Base-by-base conservation (phyloP, 2,329 filamentous ascomycete genomes). In the Aureobasidium mangrovei region DNA sequence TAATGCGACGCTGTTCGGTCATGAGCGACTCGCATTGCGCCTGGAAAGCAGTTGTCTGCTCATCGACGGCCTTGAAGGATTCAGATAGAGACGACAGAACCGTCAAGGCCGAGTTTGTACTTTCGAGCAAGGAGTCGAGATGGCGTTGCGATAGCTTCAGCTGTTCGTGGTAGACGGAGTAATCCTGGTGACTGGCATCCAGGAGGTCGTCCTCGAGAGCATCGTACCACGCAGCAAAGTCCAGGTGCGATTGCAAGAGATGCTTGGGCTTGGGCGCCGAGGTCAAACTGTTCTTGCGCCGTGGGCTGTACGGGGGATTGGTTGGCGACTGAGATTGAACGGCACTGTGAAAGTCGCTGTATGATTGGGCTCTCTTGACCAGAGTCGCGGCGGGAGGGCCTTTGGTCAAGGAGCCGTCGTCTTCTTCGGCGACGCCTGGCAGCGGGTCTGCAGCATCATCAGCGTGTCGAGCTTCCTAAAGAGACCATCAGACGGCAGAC, bases 11-110 rank as follows among this genome's bases (percentile, higher is more conserved):
- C 71, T 97, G 90, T 63, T 95, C 91, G 1, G 80, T 76, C 31
- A 97, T 74, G 2, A 98, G 77, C 55, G 88, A 86, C 66, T 96
- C 89, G 70, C 93, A 98, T 69, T 95, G 90, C 44, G 85, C 82
- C 67, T 91, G 88, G 73, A 98, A 97, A 10, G 86, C 85, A n/a
- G 86, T 88, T 0, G 93, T 98, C 71, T 97, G 91, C 7, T 81
- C 76, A 63, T 96, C 90, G 46, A 98, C 91, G 0, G 85, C 77
- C 61, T 85, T 84, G 73, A 98, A 98, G 4, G 91, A 91, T 62
- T 85, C 81, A 10, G 91, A 91, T 12, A 98, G 77, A 0, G 80
- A 83, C 12, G 86, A 84, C 29, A 98, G 77, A 18, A 94, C 76
- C 41, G 83, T 77, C 38, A 98, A 76, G 0, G 90, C 86, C 18